phyloP scores from a whole-genome alignment of 2,329 filamentous ascomycete genomes.

The Ascosphaera acerosa region DNA sequence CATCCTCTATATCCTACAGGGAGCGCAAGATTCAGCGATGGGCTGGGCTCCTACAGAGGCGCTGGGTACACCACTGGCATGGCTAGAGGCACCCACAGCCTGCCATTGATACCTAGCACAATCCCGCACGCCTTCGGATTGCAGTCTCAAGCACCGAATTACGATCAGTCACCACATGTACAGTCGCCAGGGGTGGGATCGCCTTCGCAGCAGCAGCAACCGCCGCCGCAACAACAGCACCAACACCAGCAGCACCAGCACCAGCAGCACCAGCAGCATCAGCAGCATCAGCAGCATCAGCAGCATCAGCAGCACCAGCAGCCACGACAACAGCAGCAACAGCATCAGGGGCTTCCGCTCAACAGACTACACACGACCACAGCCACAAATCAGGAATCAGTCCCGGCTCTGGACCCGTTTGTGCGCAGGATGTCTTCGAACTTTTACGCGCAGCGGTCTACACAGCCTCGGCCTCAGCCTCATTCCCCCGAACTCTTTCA shows the following conservation, averaged over 20 bases:
- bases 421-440: slow-evolving; percentile 26
- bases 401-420: slow-evolving; percentile 37
- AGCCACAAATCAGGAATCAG: slow-evolving; percentile 26
- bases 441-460: slow-evolving; percentile 18
- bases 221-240: slow-evolving; percentile 8
- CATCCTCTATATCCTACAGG: too few species aligned
- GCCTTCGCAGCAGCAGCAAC: too few species aligned
- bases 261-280: slow-evolving; percentile 7
- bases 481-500: slow-evolving; percentile 14
- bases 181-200: too few species aligned
- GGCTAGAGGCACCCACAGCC: too few species aligned
- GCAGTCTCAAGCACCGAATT: too few species aligned
- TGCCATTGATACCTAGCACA: too few species aligned
- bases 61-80: too few species aligned
- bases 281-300: slow-evolving; percentile 12
- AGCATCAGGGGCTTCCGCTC: slow-evolving; percentile 17
- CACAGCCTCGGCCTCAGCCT: slow-evolving; percentile 24
- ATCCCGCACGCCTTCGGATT: too few species aligned
- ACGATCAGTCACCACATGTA: too few species aligned
- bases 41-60: too few species aligned
- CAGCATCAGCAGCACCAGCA: slow-evolving; percentile 12
- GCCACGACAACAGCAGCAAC: slow-evolving; percentile 14
- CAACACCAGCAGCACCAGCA: slow-evolving; percentile 11
- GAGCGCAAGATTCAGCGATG: too few species aligned
- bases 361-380: slow-evolving; percentile 23